These are phyloP conservation scores for Rhododendron henanense DNA, from an alignment of 148 eudicot species.

Conservation along the genomic window DNA sequence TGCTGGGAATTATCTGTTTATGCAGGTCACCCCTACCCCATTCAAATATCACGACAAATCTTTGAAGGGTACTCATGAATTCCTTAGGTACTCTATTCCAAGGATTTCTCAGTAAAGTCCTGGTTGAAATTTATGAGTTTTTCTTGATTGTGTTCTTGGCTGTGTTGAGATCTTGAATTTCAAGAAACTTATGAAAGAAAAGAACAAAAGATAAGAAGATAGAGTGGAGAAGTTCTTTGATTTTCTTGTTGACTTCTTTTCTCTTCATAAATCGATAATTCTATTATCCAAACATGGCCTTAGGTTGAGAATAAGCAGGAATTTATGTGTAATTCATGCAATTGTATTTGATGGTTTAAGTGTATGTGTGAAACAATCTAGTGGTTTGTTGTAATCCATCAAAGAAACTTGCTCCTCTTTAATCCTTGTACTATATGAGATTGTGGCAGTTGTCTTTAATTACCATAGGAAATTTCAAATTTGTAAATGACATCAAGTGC, in stretches of 20 bases:
- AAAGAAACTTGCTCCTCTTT: neutral
- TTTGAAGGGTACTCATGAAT: constrained; percentile 2
- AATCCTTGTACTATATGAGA: neutral
- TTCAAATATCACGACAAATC: constrained; percentile 17
- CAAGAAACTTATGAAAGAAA: neutral
- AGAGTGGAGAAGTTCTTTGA: neutral
- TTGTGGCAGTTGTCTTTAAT: neutral
- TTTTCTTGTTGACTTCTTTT: neutral
- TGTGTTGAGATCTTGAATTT: neutral
- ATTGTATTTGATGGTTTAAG: neutral
- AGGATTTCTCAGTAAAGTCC: neutral
- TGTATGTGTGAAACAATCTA: neutral
- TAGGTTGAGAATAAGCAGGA: neutral
- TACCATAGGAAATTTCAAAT: too few species aligned
- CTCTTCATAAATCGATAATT: neutral
- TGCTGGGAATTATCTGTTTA: constrained; percentile 79
- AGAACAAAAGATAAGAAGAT: neutral
- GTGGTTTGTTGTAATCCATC: neutral
- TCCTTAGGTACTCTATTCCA: constrained; percentile 1
- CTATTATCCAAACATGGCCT: neutral
- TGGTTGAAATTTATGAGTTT: neutral
- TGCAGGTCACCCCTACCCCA: constrained; percentile 70
- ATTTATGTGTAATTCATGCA: neutral
- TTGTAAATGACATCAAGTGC: too few species aligned
- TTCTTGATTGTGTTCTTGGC: neutral